Conservation (phyloP, 345 rosid species). For the Eutrema yunnanense region DNA sequence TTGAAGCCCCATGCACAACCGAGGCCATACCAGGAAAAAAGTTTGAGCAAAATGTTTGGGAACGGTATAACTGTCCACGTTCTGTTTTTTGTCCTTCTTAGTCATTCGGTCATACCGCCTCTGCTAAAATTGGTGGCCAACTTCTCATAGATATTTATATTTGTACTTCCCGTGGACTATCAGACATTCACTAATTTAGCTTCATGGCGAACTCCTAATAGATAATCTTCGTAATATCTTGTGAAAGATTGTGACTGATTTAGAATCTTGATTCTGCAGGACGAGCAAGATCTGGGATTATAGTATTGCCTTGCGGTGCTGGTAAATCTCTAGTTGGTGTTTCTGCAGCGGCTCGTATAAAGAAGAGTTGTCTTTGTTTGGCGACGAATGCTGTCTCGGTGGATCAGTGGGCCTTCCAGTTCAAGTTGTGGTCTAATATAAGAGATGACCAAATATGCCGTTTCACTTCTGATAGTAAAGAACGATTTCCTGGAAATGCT, state of each 20-base stretch:
- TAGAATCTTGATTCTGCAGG: slow-evolving; percentile 42
- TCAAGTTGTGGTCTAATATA: slow-evolving; percentile 87
- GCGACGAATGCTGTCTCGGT: slow-evolving; percentile 99
- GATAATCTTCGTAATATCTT: not conserved
- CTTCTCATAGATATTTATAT: not conserved
- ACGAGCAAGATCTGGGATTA: slow-evolving; percentile 96
- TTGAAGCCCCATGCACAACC: slow-evolving; percentile 95
- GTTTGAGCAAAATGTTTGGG: slow-evolving; percentile 99
- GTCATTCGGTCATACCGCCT: not conserved
- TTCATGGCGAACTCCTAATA: not conserved
- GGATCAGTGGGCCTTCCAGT: slow-evolving; percentile 98
- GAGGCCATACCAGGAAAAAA: slow-evolving; percentile 94
- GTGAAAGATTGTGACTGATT: not conserved
- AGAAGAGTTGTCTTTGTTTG: slow-evolving; percentile 94
- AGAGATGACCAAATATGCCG: slow-evolving; percentile 87
- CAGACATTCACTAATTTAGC: not conserved
- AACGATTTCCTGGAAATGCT: slow-evolving; percentile 91
- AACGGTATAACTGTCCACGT: slow-evolving; percentile 46
- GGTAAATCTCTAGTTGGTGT: slow-evolving; percentile 98
- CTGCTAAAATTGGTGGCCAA: not conserved
- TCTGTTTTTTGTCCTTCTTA: not conserved
- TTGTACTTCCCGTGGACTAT: not conserved
- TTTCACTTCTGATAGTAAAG: slow-evolving; percentile 97
- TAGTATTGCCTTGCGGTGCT: slow-evolving; percentile 97
- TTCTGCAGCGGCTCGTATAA: slow-evolving; percentile 86